phyloP scores from a whole-genome alignment of 2,329 filamentous ascomycete genomes.

The Albophoma yamanashiensis region DNA sequence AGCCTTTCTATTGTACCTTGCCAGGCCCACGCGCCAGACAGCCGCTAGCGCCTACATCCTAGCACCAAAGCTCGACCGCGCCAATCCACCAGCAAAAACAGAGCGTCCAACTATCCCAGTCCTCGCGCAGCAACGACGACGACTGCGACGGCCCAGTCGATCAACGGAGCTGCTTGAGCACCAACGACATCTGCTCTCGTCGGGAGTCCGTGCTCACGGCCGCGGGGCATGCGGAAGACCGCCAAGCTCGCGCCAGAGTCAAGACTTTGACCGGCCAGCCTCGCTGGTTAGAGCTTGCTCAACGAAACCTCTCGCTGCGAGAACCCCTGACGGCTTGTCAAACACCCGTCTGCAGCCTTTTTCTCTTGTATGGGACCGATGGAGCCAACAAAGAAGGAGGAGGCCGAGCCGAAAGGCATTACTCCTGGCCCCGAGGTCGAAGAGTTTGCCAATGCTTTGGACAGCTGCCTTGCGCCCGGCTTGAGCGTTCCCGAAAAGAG shows the following conservation, averaged over 20 bases:
- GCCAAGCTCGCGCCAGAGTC: not conserved
- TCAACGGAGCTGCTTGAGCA: not conserved
- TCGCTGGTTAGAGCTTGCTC: not conserved
- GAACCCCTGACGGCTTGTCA: not conserved
- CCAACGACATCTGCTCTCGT: not conserved
- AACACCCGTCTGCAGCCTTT: not conserved
- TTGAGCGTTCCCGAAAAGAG: constrained; percentile 43
- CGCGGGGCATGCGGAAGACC: not conserved
- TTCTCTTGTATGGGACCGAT: constrained; percentile 5
- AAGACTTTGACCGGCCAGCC: not conserved
- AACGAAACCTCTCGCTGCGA: not conserved
- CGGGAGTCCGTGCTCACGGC: not conserved
- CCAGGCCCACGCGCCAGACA: not conserved
- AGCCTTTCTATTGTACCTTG: not conserved
- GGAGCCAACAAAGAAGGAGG: constrained; percentile 18
- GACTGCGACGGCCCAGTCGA: not conserved
- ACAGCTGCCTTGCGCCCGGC: constrained; percentile 53
- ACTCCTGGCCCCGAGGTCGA: constrained; percentile 74
- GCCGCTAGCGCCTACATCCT: not conserved
- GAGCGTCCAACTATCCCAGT: too few relatives aligned
- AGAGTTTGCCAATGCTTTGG: constrained; percentile 72
- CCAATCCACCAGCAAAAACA: constrained; percentile 10
- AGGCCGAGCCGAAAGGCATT: constrained; percentile 23
- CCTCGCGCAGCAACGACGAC: not conserved
- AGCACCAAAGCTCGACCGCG: constrained; percentile 7